Base-by-base conservation (phyloP, 1,284 basidiomycete species). In the Sporisorium graminicola region DNA sequence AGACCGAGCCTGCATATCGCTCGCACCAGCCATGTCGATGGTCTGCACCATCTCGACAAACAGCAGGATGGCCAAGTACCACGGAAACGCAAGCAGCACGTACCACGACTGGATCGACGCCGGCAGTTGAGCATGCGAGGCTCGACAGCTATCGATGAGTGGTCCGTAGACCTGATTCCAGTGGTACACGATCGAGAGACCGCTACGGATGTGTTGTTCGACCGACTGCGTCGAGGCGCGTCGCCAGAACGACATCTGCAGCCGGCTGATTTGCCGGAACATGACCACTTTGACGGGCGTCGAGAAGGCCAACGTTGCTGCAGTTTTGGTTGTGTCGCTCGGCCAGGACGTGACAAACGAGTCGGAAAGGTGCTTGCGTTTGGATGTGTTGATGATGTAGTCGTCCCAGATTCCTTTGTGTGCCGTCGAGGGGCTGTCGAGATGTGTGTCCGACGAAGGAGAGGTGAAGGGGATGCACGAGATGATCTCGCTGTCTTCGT, bases 41-140 rank as follows among this genome's bases (percentile, higher is more conserved):
- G 65, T 67, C 54, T 67, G 65, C 16, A 67, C 65, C 65, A 67
- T 60, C 31, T 67, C 65, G 46, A 67, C 65, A 40, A 67, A 67
- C 22, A 67, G 58, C 20, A 67, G 49, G 27, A 61, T 40, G 26
- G 65, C 65, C 13, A 67, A 37, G n/a, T 67, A 60, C 65, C 65
- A 67, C 5, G 65, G 65, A 18, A 59, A 67, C 9, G 65, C 65
- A 22, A 67, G 33, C 42, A 67, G 42, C 22, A 57, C 42, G 44
- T 67, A 67, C 65, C 65, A 67, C 12, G 65, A 67, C 26, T 67
- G 65, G 35, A 67, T 67, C 16, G 58, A 61, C 3, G 58, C 57
- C 22, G 65, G 65, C n/a, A 67, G 50, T 27, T 29, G n/a, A 14
- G 46, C 65, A 27, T 61, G 65, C 8, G 57, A 54, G 8, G 27